A percentile compares a stretch with the other conserved stretches of the same genome.
Conservation (phyloP, 176 grass and related monocot genomes). For the Musa beccarii region DNA sequence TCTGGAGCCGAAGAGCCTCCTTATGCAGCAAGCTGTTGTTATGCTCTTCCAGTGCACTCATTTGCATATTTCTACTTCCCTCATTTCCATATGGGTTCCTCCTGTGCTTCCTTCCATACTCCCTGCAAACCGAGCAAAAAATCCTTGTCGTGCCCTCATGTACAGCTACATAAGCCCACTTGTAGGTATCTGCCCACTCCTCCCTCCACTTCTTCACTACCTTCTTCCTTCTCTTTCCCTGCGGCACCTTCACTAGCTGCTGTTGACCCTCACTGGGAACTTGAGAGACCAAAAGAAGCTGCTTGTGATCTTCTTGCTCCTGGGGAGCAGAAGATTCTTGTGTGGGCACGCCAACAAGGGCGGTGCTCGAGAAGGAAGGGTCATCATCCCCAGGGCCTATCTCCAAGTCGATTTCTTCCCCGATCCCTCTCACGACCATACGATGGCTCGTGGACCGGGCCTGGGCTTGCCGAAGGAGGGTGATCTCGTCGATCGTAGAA, state of each 20-base stretch:
- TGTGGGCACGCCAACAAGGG: constrained; percentile 46
- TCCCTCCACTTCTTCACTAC: constrained; percentile 96
- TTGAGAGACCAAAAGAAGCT: constrained; percentile 57
- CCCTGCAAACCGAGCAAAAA: constrained; percentile 95
- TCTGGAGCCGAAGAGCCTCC: constrained; percentile 82
- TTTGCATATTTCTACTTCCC: constrained; percentile 99
- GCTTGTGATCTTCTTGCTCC: constrained; percentile 72
- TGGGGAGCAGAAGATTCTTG: constrained; percentile 32
- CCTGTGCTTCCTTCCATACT: constrained; percentile 89
- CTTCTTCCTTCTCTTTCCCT: constrained; percentile 94
- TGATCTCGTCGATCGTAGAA: constrained; percentile 84
- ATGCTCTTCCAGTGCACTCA: constrained; percentile 98
- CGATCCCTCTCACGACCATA: constrained; percentile 66
- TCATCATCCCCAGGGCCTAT: constrained; percentile 67
- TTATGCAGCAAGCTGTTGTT: constrained; percentile 98
- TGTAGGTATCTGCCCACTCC: constrained; percentile 96
- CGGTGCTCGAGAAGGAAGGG: constrained; percentile 57
- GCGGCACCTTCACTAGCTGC: constrained; percentile 37
- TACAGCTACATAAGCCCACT: constrained; percentile 86
- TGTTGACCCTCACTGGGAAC: constrained; percentile 33
- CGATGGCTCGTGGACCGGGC: constrained; percentile 45
- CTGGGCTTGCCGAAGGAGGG: constrained; percentile 57
- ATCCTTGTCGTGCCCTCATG: constrained; percentile 78
- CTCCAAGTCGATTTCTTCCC: constrained; percentile 95
- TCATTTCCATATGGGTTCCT: constrained; percentile 98